These are phyloP conservation scores for Phytopythium kandeliae DNA, from an alignment of 352 stramenopile species.

Conservation along the genomic window DNA sequence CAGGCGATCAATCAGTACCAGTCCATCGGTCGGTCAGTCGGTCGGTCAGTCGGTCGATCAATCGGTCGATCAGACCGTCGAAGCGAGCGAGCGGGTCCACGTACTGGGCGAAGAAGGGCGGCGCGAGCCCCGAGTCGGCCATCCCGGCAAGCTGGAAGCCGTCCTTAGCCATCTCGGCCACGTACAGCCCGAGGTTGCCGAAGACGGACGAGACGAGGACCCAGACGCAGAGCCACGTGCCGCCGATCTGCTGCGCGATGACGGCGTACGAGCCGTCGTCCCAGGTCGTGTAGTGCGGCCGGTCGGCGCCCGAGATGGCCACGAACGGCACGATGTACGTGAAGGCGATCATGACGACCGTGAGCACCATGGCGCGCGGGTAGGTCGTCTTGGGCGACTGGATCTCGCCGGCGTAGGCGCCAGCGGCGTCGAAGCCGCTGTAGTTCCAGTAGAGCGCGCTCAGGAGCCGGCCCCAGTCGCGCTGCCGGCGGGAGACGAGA, in stretches of 20 bases:
- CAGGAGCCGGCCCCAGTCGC: constrained; percentile 84
- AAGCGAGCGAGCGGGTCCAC: too few relatives aligned
- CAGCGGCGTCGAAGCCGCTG: constrained; percentile 94
- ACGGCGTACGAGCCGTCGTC: constrained; percentile 87
- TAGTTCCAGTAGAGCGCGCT: constrained; percentile 96
- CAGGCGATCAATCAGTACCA: background rate
- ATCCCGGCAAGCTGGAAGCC: constrained; percentile 83
- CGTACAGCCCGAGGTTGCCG: constrained; percentile 90
- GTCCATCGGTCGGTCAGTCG: too few relatives aligned
- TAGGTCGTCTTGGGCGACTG: constrained; percentile 71
- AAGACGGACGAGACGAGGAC: constrained; percentile 84
- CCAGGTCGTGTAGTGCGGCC: constrained; percentile 73
- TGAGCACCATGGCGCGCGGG: constrained; percentile 74
- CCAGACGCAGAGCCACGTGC: constrained; percentile 84
- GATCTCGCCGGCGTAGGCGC: constrained; percentile 88
- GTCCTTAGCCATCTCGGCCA: constrained; percentile 91
- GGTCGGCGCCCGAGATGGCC: constrained; percentile 61
- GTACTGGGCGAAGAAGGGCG: constrained; percentile 71
- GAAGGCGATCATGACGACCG: constrained; percentile 71
- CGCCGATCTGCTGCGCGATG: constrained; percentile 79
- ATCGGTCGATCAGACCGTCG: too few relatives aligned
- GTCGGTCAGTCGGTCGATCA: too few relatives aligned
- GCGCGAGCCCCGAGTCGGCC: constrained; percentile 82
- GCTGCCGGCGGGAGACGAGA: background rate
- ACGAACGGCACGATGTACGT: constrained; percentile 88